Evolutionary conservation across 768 basidiomycete genomes (phyloP).

Genomic region (Omphalotus guepiniiformis): DNA sequence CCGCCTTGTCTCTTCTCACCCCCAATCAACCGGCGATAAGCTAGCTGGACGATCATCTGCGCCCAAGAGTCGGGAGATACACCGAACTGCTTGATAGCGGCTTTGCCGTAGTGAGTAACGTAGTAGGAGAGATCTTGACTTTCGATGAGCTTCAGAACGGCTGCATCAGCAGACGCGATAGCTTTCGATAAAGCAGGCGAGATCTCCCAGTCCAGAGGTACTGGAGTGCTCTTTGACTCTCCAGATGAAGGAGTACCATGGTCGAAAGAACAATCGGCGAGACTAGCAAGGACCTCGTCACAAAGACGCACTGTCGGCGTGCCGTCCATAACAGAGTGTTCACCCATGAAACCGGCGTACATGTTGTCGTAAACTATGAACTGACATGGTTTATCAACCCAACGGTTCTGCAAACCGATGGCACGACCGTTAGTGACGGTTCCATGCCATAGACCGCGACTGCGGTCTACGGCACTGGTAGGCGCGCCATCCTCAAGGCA

Average conservation of each 20-base stretch:
- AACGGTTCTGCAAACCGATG: slow-evolving; percentile 67
- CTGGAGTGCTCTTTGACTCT: slow-evolving; percentile 27
- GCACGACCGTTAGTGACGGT: slow-evolving; percentile 44
- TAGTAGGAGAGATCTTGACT: slow-evolving; percentile 61
- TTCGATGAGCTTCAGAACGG: slow-evolving; percentile 53
- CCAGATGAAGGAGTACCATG: slow-evolving; percentile 37
- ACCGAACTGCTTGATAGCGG: slow-evolving; percentile 78
- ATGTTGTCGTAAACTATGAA: slow-evolving; percentile 83
- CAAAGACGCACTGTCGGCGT: slow-evolving; percentile 75
- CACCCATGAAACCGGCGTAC: slow-evolving; percentile 84
- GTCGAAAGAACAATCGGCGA: slow-evolving; percentile 62
- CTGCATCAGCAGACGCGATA: slow-evolving; percentile 52
- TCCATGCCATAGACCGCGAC: slow-evolving; percentile 81
- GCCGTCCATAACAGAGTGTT: slow-evolving; percentile 90
- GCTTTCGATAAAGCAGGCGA: slow-evolving; percentile 42
- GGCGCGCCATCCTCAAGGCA: slow-evolving; percentile 68
- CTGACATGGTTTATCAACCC: slow-evolving; percentile 89
- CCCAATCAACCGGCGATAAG: slow-evolving; percentile 69
- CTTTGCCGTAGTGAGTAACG: slow-evolving; percentile 78
- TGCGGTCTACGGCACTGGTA: slow-evolving; percentile 49
- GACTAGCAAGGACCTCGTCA: slow-evolving; percentile 60
- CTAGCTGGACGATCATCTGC: slow-evolving; percentile 89
- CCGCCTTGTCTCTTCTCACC: slow-evolving; percentile 57
- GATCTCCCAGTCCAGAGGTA: slow-evolving; percentile 62
- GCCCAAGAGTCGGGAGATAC: slow-evolving; percentile 95